Percentiles rank a stretch among this genome's conserved stretches.
These are phyloP conservation scores for Cichorium intybus DNA, from an alignment of 140 eudicot species.

Conservation along the genomic window DNA sequence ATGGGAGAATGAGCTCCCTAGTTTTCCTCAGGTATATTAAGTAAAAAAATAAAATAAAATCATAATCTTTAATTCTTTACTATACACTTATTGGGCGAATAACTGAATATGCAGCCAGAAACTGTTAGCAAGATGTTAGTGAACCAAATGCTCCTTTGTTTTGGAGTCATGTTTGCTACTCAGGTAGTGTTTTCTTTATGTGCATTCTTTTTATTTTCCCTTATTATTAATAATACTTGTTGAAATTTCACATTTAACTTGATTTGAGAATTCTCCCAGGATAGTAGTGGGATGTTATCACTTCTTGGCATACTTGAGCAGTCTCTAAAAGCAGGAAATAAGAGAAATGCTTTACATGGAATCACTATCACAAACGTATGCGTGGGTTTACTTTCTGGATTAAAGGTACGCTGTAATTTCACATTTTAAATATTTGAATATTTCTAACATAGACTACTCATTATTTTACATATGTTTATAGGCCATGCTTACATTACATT, in stretches of 20 bases:
- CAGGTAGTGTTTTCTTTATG: conserved; percentile 55
- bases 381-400: conserved; percentile 91
- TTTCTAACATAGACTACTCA: conserved; percentile 19
- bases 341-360: conserved; percentile 66
- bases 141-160: conserved; percentile 91
- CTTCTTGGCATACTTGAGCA: conserved; percentile 81
- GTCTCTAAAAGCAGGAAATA: conserved; percentile 75
- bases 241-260: conserved; percentile 16
- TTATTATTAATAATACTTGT: conserved; percentile 4
- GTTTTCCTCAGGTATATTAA: conserved; percentile 70
- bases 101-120: conserved; percentile 72
- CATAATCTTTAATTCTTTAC: not conserved
- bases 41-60: not conserved
- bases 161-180: conserved; percentile 88
- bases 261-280: conserved; percentile 58
- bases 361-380: conserved; percentile 76
- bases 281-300: conserved; percentile 84
- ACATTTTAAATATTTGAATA: too few relatives aligned
- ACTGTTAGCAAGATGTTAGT: conserved; percentile 89
- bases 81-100: conserved; percentile 18
- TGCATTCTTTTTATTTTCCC: conserved; percentile 11
- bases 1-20: conserved; percentile 89
- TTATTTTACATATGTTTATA: conserved; percentile 28
- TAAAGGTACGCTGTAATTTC: too few relatives aligned
- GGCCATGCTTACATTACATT: conserved; percentile 72